Percentiles rank a stretch among this genome's conserved stretches.
These are phyloP conservation scores for Hypomontagnella submonticulosa DNA, from an alignment of 495 filamentous ascomycete genomes.

Conservation along the genomic window DNA sequence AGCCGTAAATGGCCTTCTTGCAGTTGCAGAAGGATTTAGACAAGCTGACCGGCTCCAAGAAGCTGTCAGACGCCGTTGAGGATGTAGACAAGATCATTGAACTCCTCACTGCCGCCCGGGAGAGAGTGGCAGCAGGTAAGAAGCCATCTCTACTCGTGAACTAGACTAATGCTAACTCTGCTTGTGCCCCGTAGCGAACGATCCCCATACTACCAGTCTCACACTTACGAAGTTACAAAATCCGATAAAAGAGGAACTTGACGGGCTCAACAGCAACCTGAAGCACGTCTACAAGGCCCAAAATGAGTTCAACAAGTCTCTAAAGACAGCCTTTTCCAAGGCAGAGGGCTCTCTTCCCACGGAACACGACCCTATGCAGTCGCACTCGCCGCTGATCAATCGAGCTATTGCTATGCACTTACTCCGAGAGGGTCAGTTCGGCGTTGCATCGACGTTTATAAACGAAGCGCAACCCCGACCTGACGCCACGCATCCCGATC, in stretches of 20 bases:
- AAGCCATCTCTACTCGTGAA: background rate
- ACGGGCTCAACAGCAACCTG: constrained; percentile 78
- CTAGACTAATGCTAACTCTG: constrained; percentile 14
- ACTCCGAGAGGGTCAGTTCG: constrained; percentile 92
- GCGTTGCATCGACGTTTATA: constrained; percentile 83
- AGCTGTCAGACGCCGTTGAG: constrained; percentile 74
- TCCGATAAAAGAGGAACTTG: constrained; percentile 80
- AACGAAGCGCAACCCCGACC: constrained; percentile 62
- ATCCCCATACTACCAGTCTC: constrained; percentile 74
- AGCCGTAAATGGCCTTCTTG: constrained; percentile 37
- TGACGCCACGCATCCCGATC: constrained; percentile 12
- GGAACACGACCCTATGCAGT: constrained; percentile 83
- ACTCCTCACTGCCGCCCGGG: constrained; percentile 75
- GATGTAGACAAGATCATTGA: constrained; percentile 86
- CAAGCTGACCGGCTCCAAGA: constrained; percentile 73
- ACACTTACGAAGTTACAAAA: constrained; percentile 86
- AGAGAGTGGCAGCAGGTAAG: constrained; percentile 73
- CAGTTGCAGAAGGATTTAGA: constrained; percentile 77
- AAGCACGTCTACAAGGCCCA: constrained; percentile 81
- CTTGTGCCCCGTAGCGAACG: constrained; percentile 53
- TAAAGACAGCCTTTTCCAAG: constrained; percentile 71
- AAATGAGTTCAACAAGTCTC: constrained; percentile 80
- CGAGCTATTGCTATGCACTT: constrained; percentile 96
- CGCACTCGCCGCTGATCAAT: constrained; percentile 81
- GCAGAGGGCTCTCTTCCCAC: constrained; percentile 71